Evolutionary conservation across 768 basidiomycete genomes (phyloP), one percentile per base, ranked within the genome.

Genomic region (Sporobolomyces phaffii): DNA sequence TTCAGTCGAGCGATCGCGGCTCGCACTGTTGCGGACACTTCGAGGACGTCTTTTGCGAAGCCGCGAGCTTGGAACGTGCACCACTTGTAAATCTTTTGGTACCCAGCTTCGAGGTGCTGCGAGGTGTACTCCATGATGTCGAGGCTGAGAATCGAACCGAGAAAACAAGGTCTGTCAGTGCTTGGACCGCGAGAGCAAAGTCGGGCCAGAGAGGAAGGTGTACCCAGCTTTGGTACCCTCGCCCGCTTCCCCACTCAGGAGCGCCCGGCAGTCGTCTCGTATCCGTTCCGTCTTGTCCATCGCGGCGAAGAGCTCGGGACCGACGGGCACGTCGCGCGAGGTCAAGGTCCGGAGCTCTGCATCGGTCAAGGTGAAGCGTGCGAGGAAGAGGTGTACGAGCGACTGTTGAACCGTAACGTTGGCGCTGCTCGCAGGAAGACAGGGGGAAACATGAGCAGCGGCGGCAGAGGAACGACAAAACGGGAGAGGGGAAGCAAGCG

Each of bases 41-140:
- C 88, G 20, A 90, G 77, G 38, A 79, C 77, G 48, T 79, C 70
- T 44, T 68, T 70, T 34, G 78, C 15, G 83, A 81, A 63, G 89
- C 91, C 84, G 14, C 89, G 83, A 75, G 96, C 91, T 76, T 94
- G 89, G 74, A 87, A 86, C 1, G 86, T 83, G 76, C 86, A 84
- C 85, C 88, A 93, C 29, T 91, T 86, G 62, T 87, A 82, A 45
- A 93, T 84, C 79, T 96, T 97, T 64, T 89, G 86, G 77, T 89
- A 93, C 3, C 87, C 93, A 70, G 88, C 85, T 75, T 98, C 92
- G 49, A 97, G 84, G 68, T 90, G 83, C 13, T 85, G 81, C 0
- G 87, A 86, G 0, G 90, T 96, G 11, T 85, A 81, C 0, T 87
- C 80, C 85, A 97, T 90, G 65, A 97, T 90, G 74, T 97, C 94